Evolutionary conservation across 495 filamentous ascomycete genomes (phyloP).

Genomic region (Evansstolkia leycettana): DNA sequence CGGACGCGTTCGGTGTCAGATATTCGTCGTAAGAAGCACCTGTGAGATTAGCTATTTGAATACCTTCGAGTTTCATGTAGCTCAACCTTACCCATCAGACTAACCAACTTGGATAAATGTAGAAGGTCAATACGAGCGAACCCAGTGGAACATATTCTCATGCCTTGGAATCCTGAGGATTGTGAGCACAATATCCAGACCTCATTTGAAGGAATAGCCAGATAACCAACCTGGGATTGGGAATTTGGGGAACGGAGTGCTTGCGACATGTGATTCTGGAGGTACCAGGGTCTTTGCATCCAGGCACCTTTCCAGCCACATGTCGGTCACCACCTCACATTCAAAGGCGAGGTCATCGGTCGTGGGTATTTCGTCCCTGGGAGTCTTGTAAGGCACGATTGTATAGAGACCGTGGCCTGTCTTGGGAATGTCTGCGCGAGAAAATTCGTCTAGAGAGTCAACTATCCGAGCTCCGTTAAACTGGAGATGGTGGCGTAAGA

Average conservation of each 20-base stretch:
- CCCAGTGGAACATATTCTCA: constrained; percentile 67
- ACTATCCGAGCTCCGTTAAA: constrained; percentile 41
- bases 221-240: constrained; percentile 45
- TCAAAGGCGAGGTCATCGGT: constrained; percentile 31
- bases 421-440: constrained; percentile 26
- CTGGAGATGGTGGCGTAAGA: constrained; percentile 38
- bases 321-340: constrained; percentile 61
- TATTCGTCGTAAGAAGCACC: constrained; percentile 64
- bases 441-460: constrained; percentile 26
- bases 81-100: constrained; percentile 49
- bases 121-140: constrained; percentile 77
- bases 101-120: constrained; percentile 64
- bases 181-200: constrained; percentile 7
- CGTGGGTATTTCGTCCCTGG: constrained; percentile 21
- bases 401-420: constrained; percentile 33
- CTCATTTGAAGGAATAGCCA: background rate
- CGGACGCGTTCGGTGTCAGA: constrained; percentile 49
- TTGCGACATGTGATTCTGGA: constrained; percentile 58
- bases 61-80: background rate
- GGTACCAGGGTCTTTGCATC: constrained; percentile 57
- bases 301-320: constrained; percentile 86
- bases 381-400: constrained; percentile 42
- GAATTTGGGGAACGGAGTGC: constrained; percentile 58
- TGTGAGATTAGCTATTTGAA: constrained; percentile 5
- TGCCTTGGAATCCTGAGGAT: constrained; percentile 42